Evolutionary conservation across 495 filamentous ascomycete genomes (phyloP).

Genomic region (Aspergillus cavernicola): DNA sequence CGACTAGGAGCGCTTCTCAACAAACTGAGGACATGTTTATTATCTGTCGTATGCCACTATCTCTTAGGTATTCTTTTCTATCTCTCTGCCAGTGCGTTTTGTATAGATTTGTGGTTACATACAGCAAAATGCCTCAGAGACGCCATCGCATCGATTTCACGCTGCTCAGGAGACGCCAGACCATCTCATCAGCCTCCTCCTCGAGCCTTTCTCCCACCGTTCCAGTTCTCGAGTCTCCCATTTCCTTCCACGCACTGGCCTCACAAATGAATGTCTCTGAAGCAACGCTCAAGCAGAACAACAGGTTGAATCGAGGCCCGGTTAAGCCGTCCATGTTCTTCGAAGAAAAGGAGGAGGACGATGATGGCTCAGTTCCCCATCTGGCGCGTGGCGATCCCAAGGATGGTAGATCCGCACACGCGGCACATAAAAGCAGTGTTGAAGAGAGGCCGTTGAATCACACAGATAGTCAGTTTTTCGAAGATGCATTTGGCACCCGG

Average conservation of each 20-base stretch:
- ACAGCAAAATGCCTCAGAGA: conserved; percentile 13
- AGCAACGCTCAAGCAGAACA: conserved; percentile 19
- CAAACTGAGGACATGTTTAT: background rate
- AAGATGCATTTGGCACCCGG: conserved; percentile 55
- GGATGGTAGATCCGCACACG: conserved; percentile 12
- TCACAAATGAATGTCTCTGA: conserved; percentile 11
- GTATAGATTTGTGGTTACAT: too few species aligned
- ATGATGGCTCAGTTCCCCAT: conserved; percentile 19
- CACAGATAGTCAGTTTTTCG: conserved; percentile 52
- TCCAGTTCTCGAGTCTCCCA: conserved; percentile 22
- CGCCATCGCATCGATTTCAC: conserved; percentile 19
- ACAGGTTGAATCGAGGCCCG: conserved; percentile 11
- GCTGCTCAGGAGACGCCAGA: conserved; percentile 17
- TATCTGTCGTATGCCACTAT: background rate
- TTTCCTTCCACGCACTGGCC: conserved; percentile 18
- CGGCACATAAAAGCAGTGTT: conserved; percentile 9
- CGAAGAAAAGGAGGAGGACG: conserved; percentile 23
- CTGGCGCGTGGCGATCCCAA: conserved; percentile 7
- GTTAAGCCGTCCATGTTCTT: conserved; percentile 24
- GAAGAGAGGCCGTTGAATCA: conserved; percentile 26
- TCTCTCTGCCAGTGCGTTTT: background rate
- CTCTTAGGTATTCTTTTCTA: conserved; percentile 2
- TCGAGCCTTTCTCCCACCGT: conserved; percentile 16
- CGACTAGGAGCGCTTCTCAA: background rate
- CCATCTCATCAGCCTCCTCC: conserved; percentile 17